Percentiles rank a stretch among this genome's conserved stretches.
phyloP scores from a whole-genome alignment of 2,329 filamentous ascomycete genomes.

The Aureobasidium pullulans region DNA sequence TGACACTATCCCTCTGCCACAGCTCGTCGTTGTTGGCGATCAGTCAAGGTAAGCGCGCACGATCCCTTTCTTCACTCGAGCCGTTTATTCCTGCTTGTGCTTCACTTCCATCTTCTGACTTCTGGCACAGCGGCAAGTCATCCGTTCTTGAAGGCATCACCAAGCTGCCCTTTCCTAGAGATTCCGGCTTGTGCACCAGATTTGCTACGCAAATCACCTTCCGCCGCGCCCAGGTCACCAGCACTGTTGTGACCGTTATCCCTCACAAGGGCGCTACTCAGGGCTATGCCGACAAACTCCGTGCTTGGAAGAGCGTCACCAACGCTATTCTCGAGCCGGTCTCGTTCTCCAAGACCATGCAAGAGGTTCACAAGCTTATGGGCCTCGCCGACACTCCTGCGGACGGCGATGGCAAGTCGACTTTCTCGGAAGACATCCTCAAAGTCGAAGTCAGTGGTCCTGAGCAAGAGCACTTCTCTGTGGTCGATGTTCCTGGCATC shows the following conservation, averaged over 20 bases:
- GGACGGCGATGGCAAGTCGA: slow-evolving; percentile 12
- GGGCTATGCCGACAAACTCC: slow-evolving; percentile 28
- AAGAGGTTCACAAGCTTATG: slow-evolving; percentile 21
- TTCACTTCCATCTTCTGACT: not conserved
- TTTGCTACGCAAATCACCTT: slow-evolving; percentile 17
- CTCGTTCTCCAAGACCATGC: slow-evolving; percentile 20
- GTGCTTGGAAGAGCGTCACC: slow-evolving; percentile 8
- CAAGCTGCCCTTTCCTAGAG: slow-evolving; percentile 48
- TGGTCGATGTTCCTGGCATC: slow-evolving; percentile 27
- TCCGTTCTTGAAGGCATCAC: slow-evolving; percentile 58
- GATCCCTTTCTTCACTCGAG: slow-evolving; percentile 20
- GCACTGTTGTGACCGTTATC: slow-evolving; percentile 23
- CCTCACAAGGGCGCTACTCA: slow-evolving; percentile 21
- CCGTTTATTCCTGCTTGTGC: no score
- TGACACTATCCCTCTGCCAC: slow-evolving; percentile 26
- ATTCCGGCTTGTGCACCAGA: slow-evolving; percentile 47
- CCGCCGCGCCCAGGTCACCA: slow-evolving; percentile 2
- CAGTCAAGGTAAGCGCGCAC: slow-evolving; percentile 33
- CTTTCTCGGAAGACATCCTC: slow-evolving; percentile 26
- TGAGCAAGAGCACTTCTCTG: slow-evolving; percentile 22
- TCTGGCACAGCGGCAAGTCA: slow-evolving; percentile 43
- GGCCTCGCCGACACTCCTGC: slow-evolving; percentile 11
- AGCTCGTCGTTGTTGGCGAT: slow-evolving; percentile 51
- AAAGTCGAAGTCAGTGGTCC: slow-evolving; percentile 25
- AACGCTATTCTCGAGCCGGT: slow-evolving; percentile 20